phyloP scores from a whole-genome alignment of 257 asterid species.

The Sherardia arvensis region DNA sequence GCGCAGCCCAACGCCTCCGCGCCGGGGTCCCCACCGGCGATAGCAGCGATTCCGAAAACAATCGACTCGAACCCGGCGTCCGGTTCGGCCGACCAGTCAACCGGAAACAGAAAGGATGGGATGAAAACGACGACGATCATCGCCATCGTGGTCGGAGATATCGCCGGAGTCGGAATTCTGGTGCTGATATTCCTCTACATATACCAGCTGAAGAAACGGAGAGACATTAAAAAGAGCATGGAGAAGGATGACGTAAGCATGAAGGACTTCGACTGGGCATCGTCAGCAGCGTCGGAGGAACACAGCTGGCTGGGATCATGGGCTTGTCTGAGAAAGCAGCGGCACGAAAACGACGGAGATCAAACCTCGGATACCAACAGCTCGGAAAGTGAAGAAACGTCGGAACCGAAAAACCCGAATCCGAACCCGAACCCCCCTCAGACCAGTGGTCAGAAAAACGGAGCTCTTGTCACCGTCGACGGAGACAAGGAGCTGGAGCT shows the following conservation, averaged over 20 bases:
- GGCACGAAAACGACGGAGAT: conserved; percentile 26
- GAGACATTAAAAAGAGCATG: conserved; percentile 14
- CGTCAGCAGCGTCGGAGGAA: conserved; percentile 44
- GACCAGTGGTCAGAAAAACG: conserved; percentile 36
- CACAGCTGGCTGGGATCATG: conserved; percentile 64
- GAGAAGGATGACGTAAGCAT: conserved; percentile 40
- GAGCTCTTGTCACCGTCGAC: conserved; percentile 68
- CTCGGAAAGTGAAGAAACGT: conserved; percentile 29
- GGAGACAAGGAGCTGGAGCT: conserved; percentile 77
- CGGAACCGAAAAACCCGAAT: conserved; percentile 6
- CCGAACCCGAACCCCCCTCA: conserved; percentile 5
- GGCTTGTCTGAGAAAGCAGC: conserved; percentile 54
- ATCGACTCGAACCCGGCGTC: conserved; percentile 35
- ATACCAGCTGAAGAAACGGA: conserved; percentile 35
- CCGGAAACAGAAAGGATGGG: conserved; percentile 14
- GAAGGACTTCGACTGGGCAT: conserved; percentile 73
- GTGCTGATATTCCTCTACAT: conserved; percentile 33
- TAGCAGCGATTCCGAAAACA: conserved; percentile 77
- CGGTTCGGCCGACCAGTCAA: conserved; percentile 10
- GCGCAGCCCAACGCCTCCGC: conserved; percentile 33
- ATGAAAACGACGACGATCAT: conserved; percentile 45
- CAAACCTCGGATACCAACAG: conserved; percentile 39
- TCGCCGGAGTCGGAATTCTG: conserved; percentile 53
- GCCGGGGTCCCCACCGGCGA: conserved; percentile 77
- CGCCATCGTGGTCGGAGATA: conserved; percentile 63